phyloP scores from a whole-genome alignment of 2,329 filamentous ascomycete species.

The Nigrospora sphaerica region DNA sequence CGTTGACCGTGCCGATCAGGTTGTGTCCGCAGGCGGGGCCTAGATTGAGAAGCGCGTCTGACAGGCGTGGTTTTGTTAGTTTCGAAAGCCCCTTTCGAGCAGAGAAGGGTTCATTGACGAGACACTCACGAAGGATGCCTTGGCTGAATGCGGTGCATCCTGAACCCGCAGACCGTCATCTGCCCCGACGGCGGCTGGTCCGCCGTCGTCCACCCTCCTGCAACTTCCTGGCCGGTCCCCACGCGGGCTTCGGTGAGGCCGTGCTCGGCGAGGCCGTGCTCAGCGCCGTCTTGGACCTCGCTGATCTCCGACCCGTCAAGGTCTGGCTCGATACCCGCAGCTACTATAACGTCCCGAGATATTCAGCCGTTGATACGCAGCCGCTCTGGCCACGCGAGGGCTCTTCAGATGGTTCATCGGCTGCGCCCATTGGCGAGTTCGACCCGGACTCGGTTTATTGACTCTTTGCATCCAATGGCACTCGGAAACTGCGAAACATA shows the following conservation, averaged over 20 bases:
- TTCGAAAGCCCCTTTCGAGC: too few species aligned
- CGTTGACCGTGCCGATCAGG: too few species aligned
- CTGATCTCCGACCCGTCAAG: conserved; percentile 17
- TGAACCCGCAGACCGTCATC: conserved; percentile 19
- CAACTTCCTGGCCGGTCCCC: conserved; percentile 16
- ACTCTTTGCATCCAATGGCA: too few species aligned
- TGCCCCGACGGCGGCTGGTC: conserved; percentile 20
- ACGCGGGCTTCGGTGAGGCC: conserved; percentile 12
- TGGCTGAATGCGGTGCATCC: conserved; percentile 24
- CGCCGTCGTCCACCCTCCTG: conserved; percentile 22
- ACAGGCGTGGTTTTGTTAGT: too few species aligned
- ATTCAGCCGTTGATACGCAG: conserved; percentile 9
- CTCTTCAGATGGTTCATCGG: too few species aligned
- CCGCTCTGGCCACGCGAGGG: conserved; percentile 1
- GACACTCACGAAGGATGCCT: conserved; percentile 22
- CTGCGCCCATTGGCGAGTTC: too few species aligned
- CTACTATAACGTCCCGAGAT: conserved; percentile 22
- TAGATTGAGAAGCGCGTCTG: too few species aligned
- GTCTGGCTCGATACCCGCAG: conserved; percentile 20
- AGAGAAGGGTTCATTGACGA: too few species aligned
- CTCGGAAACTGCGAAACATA: too few species aligned
- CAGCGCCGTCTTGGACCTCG: conserved; percentile 16
- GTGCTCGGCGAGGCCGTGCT: conserved; percentile 10
- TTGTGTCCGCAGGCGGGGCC: too few species aligned
- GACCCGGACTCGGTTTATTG: too few species aligned